Evolutionary conservation across 2,329 filamentous ascomycete species (phyloP), one percentile per base, ranked within the genome.

Genomic region (Cladosporium halotolerans): DNA sequence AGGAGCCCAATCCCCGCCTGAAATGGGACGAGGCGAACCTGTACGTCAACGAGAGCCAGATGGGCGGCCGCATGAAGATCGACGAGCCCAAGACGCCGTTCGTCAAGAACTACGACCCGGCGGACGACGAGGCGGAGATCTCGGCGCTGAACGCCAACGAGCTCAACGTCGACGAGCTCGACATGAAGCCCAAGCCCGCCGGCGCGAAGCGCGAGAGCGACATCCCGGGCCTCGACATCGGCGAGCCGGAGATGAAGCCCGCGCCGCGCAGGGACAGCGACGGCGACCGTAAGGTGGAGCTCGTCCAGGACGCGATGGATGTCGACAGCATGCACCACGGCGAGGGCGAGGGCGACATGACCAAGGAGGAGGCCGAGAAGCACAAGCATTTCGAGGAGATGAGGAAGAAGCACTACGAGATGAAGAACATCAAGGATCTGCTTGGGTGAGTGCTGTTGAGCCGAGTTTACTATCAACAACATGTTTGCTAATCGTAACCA

Each of bases 11-110:
- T 19, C 86, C 88, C 58, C 85, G 90, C 58, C 79, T 99, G 62
- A 96, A 96, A 75, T 99, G 93, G 93, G 93, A 99, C 71, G 93
- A 99, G 76, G 93, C 89, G 43, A 99, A 99, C 68, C 80, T 99
- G 32, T 99, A 96, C 73, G 80, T 99, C 50, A 93, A 93, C 7
- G 93, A 99, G 74, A 92, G 97, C 72, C 89, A 97, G 72, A 91
- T 88, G 72, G 89, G 85, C 55, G 86, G 87, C 57, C 96, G 91
- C 55, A 99, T 99, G 93, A 99, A 97, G 79, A 99, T 99, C 60
- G 88, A 90, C 61, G 93, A 99, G 75, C 93, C 93, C 57, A 99
- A 99, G 79, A 99, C 93, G 7, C 93, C 93, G 4, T 99, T 92
- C 69, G 93, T 89, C 34, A 87, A 86, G 66, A 89, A 90, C 66